Evolutionary conservation across 2,329 filamentous ascomycete species (phyloP), one percentile per base, ranked within the genome.

Genomic region (Camptophora hylomeconis): DNA sequence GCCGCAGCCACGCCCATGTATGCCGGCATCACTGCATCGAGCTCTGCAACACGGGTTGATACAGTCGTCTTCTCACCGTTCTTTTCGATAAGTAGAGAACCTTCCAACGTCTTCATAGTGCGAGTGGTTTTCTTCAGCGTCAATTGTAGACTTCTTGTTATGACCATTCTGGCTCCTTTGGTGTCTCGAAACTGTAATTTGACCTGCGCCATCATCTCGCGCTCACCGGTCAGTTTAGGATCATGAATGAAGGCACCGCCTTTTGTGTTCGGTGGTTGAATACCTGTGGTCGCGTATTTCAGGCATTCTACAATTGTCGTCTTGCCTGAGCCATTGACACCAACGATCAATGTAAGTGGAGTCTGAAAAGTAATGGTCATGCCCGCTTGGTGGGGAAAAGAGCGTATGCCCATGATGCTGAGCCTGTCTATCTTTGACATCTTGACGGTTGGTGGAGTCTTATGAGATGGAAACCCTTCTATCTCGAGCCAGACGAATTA

Each of bases 291-390:
- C 29, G 82, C 86, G 73, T 94, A 98, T 52, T 94, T 94, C 48
- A 98, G 78, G 52, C 84, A 92, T 56, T 98, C 89, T 56, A 98
- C 98, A 50, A 98, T 93, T 33, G 89, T 95, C 7, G 89, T 98
- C 61, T 98, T 98, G 38, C 89, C 89, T 1, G 87, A 95, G 31
- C 89, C 89, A 60, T 98, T 98, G 57, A 84, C 82, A 34, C 89
- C 89, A 34, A 98, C 92, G 44, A 98, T 98, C 38, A 98, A 69
- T 8, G 89, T 98, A 32, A 98, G 67, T 15, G 89, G 92, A 1
- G 81, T 79, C 41, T 84, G 75, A 53, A 98, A 95, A 44, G 79
- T 69, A 38, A 95, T 92, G 20, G 71, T 77, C 57, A 94, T 80
- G 40, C 69, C 69, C 35, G 68, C 63, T 23, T 67, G 65, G 40